Conservation (phyloP, 2,329 filamentous ascomycete species). For the Exophiala calicioides region DNA sequence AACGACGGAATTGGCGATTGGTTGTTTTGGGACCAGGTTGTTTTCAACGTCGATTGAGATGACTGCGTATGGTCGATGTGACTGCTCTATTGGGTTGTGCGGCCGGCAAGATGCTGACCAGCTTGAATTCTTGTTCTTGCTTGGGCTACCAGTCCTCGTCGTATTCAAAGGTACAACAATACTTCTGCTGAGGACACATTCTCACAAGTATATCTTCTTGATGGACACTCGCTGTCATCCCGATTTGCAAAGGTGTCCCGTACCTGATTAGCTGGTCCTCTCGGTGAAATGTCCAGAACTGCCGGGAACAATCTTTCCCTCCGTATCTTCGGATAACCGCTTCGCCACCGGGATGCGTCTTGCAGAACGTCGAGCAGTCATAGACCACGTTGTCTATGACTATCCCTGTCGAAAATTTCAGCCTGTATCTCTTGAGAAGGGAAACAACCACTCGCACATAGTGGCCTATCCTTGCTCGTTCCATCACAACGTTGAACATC, state of each 20-base stretch:
- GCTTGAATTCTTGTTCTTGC: no score
- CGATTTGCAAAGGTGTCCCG: constrained; percentile 25
- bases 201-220: no score
- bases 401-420: no score
- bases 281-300: constrained; percentile 36
- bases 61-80: no score
- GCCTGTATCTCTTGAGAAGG: no score
- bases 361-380: constrained; percentile 34
- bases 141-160: neutral
- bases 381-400: constrained; percentile 36
- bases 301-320: constrained; percentile 37
- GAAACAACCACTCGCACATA: no score
- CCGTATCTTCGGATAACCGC: constrained; percentile 34
- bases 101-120: no score
- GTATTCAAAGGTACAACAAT: neutral
- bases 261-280: constrained; percentile 17
- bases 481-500: no score
- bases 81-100: no score
- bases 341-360: constrained; percentile 35
- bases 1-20: constrained; percentile 6
- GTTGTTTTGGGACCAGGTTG: constrained; percentile 3
- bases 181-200: no score
- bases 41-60: constrained; percentile 1
- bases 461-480: no score
- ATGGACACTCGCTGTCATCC: constrained; percentile 25